Evolutionary conservation across 305 asterid genomes (phyloP).

Genomic region (Withania somnifera): DNA sequence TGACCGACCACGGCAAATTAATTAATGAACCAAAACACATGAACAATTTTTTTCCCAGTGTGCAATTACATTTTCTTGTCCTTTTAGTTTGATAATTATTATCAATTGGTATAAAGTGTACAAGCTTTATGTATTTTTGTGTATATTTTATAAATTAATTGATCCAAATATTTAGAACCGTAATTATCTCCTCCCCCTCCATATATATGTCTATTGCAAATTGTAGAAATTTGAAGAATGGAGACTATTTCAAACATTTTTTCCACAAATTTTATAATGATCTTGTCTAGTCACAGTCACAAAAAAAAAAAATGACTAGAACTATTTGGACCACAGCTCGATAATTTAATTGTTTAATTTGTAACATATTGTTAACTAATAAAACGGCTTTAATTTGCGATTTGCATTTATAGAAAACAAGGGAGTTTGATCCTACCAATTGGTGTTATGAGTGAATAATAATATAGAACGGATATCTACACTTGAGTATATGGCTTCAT

Average conservation of each 20-base stretch:
- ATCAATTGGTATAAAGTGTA: too few species aligned
- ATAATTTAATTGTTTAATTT: background rate
- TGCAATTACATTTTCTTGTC: background rate
- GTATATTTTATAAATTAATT: too few species aligned
- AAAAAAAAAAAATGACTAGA: background rate
- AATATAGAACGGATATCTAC: too few species aligned
- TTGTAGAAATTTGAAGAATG: background rate
- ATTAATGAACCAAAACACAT: background rate
- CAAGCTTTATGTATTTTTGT: too few species aligned
- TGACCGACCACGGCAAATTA: constrained; percentile 3
- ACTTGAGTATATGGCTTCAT: too few species aligned
- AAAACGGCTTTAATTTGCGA: background rate
- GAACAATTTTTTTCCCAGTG: background rate
- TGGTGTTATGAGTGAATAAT: too few species aligned
- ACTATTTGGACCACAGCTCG: background rate
- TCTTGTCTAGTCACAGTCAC: background rate
- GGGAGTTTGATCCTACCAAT: background rate
- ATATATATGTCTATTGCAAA: background rate
- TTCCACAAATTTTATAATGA: background rate
- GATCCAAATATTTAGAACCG: too few species aligned
- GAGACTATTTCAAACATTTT: background rate
- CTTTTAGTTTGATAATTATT: background rate
- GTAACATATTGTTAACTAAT: background rate
- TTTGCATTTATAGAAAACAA: background rate
- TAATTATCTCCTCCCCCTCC: too few species aligned